Evolutionary conservation across 176 grass and related monocot species (phyloP).

Genomic region (Themeda triandra): DNA sequence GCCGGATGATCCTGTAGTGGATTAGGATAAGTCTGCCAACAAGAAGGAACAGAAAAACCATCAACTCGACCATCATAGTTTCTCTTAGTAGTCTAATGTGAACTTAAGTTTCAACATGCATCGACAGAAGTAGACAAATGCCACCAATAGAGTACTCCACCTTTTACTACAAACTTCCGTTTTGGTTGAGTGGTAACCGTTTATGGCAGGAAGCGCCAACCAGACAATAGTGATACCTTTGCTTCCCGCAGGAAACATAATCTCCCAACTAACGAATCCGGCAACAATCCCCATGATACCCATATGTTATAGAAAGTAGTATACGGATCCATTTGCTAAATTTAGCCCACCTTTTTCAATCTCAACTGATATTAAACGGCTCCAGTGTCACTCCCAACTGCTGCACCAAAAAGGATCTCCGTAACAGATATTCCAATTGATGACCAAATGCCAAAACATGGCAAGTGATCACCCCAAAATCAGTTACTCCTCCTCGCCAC

Average conservation of each 20-base stretch:
- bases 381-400: not conserved
- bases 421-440: not conserved
- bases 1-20: conserved; percentile 89
- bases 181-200: not conserved
- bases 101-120: not conserved
- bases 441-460: not conserved
- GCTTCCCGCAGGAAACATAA: not conserved
- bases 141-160: not conserved
- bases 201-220: not conserved
- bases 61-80: conserved; percentile 30
- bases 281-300: not conserved
- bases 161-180: not conserved
- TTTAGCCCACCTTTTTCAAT: not conserved
- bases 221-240: not conserved
- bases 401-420: not conserved
- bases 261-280: not conserved
- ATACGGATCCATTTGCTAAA: not conserved
- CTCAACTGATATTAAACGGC: not conserved
- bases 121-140: not conserved
- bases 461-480: not conserved
- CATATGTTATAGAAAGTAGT: not conserved
- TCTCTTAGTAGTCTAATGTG: not conserved
- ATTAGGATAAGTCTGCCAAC: conserved; percentile 78
- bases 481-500: not conserved
- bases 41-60: conserved; percentile 19